Percentiles rank a stretch among this genome's conserved stretches.
Evolutionary conservation across 2,329 filamentous ascomycete genomes (phyloP).

Genomic region (Alternaria sp.): DNA sequence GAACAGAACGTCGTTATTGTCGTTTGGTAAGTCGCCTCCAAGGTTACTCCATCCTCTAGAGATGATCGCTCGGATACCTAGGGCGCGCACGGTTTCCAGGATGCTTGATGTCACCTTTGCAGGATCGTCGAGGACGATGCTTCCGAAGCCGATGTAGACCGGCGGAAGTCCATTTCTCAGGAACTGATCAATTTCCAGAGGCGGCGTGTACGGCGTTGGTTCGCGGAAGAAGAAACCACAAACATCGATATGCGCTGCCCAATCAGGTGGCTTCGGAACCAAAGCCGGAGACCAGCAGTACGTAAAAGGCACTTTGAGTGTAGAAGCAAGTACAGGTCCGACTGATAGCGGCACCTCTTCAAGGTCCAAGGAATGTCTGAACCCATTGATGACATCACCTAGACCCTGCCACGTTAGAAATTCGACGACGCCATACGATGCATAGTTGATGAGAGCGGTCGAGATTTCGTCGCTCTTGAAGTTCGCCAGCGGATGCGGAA

Average conservation of each 20-base stretch:
- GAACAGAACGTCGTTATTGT: constrained; percentile 54
- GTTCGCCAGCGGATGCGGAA: constrained; percentile 60
- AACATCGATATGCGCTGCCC: constrained; percentile 25
- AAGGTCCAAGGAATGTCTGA: constrained; percentile 48
- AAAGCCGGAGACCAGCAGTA: constrained; percentile 55
- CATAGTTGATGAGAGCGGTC: constrained; percentile 50
- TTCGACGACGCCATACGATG: constrained; percentile 57
- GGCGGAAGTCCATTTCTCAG: constrained; percentile 58
- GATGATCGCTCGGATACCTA: constrained; percentile 59
- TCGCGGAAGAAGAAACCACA: constrained; percentile 58
- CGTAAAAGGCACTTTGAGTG: constrained; percentile 51
- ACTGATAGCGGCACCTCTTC: constrained; percentile 42
- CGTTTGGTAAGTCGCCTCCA: constrained; percentile 7
- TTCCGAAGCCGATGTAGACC: constrained; percentile 64
- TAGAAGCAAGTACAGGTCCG: constrained; percentile 45
- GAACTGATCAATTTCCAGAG: constrained; percentile 51
- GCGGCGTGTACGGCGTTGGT: constrained; percentile 48
- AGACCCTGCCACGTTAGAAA: constrained; percentile 59
- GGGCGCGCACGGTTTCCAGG: constrained; percentile 62
- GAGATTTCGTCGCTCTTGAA: constrained; percentile 42
- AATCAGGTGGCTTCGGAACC: constrained; percentile 26
- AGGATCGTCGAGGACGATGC: constrained; percentile 62
- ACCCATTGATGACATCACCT: constrained; percentile 57
- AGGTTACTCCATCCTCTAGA: constrained; percentile 19
- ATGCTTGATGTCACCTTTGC: constrained; percentile 53